Evolutionary conservation across 2,329 filamentous ascomycete species (phyloP), one percentile per base, ranked within the genome.

Genomic region (Fusarium longipes): DNA sequence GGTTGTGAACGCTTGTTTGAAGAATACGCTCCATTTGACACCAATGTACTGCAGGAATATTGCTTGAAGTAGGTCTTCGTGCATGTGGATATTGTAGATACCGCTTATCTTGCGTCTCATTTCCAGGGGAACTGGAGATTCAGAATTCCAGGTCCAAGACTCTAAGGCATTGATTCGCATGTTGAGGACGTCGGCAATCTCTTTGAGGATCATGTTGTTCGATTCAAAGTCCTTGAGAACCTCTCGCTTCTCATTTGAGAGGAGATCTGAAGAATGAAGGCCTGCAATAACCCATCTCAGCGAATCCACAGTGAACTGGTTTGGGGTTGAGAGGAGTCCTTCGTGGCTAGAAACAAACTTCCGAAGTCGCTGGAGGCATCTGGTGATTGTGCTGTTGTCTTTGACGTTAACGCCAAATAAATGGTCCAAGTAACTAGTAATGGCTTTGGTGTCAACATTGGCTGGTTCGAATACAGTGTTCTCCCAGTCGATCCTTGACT

Each of bases 121-220:
- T 7, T 35, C 45, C n/a, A 49, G n/a, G 6, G 73, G 71, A 1
- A 85, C 77, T 5, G 77, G 76, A 0, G 75, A 68, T 1, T 79
- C 79, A 0, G 72, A 59, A 29, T 61, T 74, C 84, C 84, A 86
- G 0, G 78, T 75, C 83, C 84, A 86, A 5, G 75, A 75, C 5
- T 78, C 74, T 2, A 86, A 70, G 1, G 78, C 76, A 4, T 79
- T 73, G 8, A 85, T 76, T 15, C 83, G 78, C 79, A 86, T 84
- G 63, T 86, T 85, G 48, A 86, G 77, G 3, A 86, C 83, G 55
- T 86, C 83, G 1, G 81, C 80, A 15, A 86, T 79, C 71, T 86
- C 84, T 3, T 73, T 74, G 12, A 85, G 65, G 10, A 85, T 80
- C 25, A 79, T 74, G 1, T 70, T 57, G 49, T 81, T 83, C 10